Evolutionary conservation across 371 early-diverging fungal species (phyloP).

Genomic region (Mucor lusitanicus): DNA sequence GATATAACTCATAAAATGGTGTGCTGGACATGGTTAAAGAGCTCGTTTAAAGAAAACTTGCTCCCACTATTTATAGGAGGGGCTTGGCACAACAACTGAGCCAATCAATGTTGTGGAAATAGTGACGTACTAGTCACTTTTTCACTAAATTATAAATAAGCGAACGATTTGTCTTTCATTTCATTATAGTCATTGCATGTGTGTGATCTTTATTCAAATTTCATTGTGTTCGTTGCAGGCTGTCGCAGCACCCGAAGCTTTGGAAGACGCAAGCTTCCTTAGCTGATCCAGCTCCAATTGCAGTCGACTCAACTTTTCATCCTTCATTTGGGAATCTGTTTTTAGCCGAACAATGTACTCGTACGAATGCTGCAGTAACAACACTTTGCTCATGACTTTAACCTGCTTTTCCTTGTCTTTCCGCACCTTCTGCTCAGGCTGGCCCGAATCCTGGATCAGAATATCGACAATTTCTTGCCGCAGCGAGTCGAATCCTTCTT

Average conservation of each 20-base stretch:
- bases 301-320: conserved; percentile 35
- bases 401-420: conserved; percentile 37
- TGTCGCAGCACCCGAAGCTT: not conserved
- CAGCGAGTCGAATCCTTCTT: conserved; percentile 82
- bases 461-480: conserved; percentile 64
- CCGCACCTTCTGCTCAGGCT: not conserved
- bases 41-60: not conserved
- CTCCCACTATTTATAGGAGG: conserved; percentile 19
- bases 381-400: conserved; percentile 47
- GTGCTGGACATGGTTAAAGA: conserved; percentile 37
- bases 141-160: not conserved
- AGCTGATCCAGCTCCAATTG: conserved; percentile 31
- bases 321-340: conserved; percentile 35
- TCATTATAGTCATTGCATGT: too few species aligned
- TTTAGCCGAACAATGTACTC: conserved; percentile 58
- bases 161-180: not conserved
- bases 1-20: conserved; percentile 50
- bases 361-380: conserved; percentile 47
- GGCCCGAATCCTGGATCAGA: conserved; percentile 29
- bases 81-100: conserved; percentile 15
- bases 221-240: not conserved
- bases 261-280: not conserved
- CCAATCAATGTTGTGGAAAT: conserved; percentile 11
- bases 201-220: not conserved
- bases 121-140: conserved; percentile 7